Evolutionary conservation across 345 rosid species (phyloP), one percentile per base, ranked within the genome.

Genomic region (Lepidium sativum): DNA sequence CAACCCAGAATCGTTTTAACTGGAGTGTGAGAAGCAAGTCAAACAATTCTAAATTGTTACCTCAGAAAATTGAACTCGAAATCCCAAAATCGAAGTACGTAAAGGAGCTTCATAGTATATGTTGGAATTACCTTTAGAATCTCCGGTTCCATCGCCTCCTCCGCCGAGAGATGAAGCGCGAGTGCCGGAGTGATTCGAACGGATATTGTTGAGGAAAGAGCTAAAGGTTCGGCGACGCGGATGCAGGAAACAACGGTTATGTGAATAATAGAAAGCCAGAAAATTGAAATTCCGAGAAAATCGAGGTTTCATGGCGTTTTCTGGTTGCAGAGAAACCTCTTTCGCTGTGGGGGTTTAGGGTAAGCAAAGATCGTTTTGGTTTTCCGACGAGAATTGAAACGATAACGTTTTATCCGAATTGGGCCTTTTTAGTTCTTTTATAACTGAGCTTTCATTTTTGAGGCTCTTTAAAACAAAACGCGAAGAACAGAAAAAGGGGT

Each of bases 141-240:
- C 74, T 61, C 79, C 78, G 40, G 70, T 31, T 31, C 69, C 75
- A 10, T 41, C 42, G 32, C 71, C 51, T 63, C 82, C 80, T 43
- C 85, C 80, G 44, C 56, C 74, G 66, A 60, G 41, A 54, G 64
- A 70, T 15, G 89, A 77, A 20, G 86, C 80, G 18, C 83, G 75
- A 9, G 77, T 59, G 55, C 35, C 81, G 51, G 73, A 66, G n/a
- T 77, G 58, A 21, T 70, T 27, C 3, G 81, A 75, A 54, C 58
- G 86, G 23, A 78, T 10, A 71, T 78, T 77, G 65, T 63, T 84
- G 63, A 80, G 65, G 60, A 80, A 77, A 54, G 88, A 81, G 71
- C 67, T 67, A 57, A 84, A 70, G 20, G 61, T 54, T 13, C 79
- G 84, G 41, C 88, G 87, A 6, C 65, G 77, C 23, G 34, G 58